Evolutionary conservation across 2,329 filamentous ascomycete species (phyloP).

Genomic region (Huntiella abstrusa): DNA sequence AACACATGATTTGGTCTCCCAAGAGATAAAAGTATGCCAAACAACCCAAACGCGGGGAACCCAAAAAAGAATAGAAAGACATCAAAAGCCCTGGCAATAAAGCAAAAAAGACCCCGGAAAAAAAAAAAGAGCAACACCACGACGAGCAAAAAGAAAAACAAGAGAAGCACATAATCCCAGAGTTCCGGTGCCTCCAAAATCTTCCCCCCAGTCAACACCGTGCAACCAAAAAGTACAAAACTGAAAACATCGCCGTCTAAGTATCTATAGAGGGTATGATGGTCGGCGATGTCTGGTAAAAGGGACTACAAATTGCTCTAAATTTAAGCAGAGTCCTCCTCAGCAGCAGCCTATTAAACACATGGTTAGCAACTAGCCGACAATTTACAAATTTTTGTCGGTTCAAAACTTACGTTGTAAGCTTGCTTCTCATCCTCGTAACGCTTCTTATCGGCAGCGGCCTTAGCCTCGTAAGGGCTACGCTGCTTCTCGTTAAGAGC

Average conservation of each 20-base stretch:
- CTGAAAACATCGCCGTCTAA: slow-evolving; percentile 4
- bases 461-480: slow-evolving; percentile 88
- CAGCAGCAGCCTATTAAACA: slow-evolving; percentile 13
- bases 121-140: background rate
- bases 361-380: slow-evolving; percentile 4
- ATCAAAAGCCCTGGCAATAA: background rate
- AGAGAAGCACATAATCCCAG: slow-evolving; percentile 3
- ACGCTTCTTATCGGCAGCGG: slow-evolving; percentile 92
- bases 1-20: too few species aligned
- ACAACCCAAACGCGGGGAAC: too few species aligned
- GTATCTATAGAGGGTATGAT: slow-evolving; percentile 6
- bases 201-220: slow-evolving; percentile 3
- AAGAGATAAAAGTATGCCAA: too few species aligned
- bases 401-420: slow-evolving; percentile 51
- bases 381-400: background rate
- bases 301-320: background rate
- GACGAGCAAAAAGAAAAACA: background rate
- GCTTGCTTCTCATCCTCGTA: slow-evolving; percentile 96
- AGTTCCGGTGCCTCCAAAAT: slow-evolving; percentile 2
- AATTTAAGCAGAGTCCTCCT: slow-evolving; percentile 15
- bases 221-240: slow-evolving; percentile 7
- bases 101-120: slow-evolving; percentile 3
- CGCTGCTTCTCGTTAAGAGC: slow-evolving; percentile 83
- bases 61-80: slow-evolving; percentile 3
- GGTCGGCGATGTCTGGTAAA: slow-evolving; percentile 3